phyloP scores from a whole-genome alignment of 176 grass and related monocot genomes.

The Oropetium thomaeum region DNA sequence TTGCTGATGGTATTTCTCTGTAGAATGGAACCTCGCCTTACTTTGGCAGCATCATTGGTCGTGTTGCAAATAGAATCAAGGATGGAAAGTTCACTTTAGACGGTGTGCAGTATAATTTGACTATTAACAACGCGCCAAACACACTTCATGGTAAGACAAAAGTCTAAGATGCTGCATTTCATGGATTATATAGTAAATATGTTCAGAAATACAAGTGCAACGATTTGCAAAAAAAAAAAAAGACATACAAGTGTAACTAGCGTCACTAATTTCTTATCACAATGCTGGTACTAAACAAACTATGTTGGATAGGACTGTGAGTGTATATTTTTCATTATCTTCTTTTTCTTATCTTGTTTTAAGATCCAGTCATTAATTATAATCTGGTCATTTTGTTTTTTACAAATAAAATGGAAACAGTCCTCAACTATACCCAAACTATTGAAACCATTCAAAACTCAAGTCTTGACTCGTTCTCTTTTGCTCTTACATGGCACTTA shows the following conservation, averaged over 20 bases:
- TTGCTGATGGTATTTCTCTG: conserved; percentile 35
- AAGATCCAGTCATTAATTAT: neutral
- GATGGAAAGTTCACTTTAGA: conserved; percentile 71
- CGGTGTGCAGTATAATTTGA: conserved; percentile 57
- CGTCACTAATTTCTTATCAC: neutral
- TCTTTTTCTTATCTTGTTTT: no score
- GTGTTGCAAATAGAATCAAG: conserved; percentile 91
- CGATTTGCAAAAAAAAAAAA: no score
- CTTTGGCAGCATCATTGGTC: conserved; percentile 89
- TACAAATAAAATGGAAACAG: neutral
- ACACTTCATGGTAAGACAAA: conserved; percentile 72
- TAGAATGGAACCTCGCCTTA: conserved; percentile 76
- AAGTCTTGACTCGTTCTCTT: neutral
- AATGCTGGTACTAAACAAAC: conserved; percentile 2
- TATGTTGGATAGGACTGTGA: neutral
- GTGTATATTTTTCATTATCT: neutral
- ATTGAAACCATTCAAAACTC: neutral
- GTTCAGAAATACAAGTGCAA: no score
- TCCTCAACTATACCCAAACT: neutral
- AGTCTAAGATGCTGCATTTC: neutral
- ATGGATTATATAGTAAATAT: neutral
- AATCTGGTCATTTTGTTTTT: neutral
- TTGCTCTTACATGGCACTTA: neutral
- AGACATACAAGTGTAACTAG: conserved; percentile 10
- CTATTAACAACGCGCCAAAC: conserved; percentile 70